A percentile compares a stretch with the other conserved stretches of the same genome.
Conservation (phyloP, 2,329 filamentous ascomycete species). For the Colletotrichum caudatum region DNA sequence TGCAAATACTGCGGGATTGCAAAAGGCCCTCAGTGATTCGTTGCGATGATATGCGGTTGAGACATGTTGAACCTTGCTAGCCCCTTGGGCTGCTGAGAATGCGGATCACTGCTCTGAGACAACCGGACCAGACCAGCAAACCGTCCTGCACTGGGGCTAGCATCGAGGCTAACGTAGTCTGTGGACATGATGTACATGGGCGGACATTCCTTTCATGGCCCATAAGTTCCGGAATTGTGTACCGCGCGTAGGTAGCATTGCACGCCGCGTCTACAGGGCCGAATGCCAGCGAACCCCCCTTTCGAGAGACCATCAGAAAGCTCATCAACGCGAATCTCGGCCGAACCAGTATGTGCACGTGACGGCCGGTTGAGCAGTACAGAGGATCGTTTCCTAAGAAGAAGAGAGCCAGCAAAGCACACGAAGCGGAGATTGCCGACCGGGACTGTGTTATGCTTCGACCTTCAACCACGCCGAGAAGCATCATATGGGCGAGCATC, state of each 20-base stretch:
- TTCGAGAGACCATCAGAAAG: background rate
- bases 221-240: background rate
- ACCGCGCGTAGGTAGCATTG: background rate
- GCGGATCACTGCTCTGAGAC: constrained; percentile 20
- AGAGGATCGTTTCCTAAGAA: background rate
- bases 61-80: constrained; percentile 38
- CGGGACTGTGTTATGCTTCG: background rate
- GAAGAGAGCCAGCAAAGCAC: constrained; percentile 7
- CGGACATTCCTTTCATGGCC: constrained; percentile 1
- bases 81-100: constrained; percentile 20
- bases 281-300: background rate
- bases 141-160: constrained; percentile 18
- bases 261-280: background rate
- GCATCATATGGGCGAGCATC: background rate
- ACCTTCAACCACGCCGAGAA: background rate
- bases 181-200: constrained; percentile 27
- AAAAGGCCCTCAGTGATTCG: constrained; percentile 37
- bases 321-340: background rate
- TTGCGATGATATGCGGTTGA: constrained; percentile 18
- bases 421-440: constrained; percentile 22
- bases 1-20: constrained; percentile 27
- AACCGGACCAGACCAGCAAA: background rate
- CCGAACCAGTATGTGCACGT: background rate
- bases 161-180: constrained; percentile 27
- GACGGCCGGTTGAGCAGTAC: background rate